Evolutionary conservation across 1,284 basidiomycete species (phyloP).

Genomic region (Moesziomyces sp.): DNA sequence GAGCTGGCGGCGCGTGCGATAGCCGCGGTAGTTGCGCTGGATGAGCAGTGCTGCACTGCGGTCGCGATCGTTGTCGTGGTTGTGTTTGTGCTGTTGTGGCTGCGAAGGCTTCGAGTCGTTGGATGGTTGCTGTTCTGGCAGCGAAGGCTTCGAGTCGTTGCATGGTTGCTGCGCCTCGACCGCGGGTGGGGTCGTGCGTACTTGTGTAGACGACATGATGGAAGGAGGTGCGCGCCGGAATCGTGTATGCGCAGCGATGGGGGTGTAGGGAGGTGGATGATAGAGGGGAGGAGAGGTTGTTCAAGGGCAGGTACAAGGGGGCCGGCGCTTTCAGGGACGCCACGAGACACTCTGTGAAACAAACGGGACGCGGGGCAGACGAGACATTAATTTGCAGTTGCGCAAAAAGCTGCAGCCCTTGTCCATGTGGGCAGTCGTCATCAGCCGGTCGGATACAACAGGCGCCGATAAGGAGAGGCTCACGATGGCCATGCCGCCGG

Average conservation of each 20-base stretch:
- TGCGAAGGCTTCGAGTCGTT: not conserved
- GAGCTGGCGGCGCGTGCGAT: constrained; percentile 47
- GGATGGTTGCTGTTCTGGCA: constrained; percentile 3
- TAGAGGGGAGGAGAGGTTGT: not conserved
- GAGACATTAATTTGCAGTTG: not conserved
- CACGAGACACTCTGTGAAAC: not conserved
- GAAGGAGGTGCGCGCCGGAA: not conserved
- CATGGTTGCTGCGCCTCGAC: constrained; percentile 20
- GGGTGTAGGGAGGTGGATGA: not conserved
- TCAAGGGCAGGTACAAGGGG: no score
- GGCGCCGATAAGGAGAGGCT: constrained; percentile 5
- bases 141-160: not conserved
- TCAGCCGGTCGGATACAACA: not conserved
- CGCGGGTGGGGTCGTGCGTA: constrained; percentile 35
- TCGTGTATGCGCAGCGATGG: not conserved
- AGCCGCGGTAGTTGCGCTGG: constrained; percentile 59
- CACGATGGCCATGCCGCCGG: constrained; percentile 8
- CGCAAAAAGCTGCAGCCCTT: no score
- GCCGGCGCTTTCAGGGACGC: no score
- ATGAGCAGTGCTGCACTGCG: constrained; percentile 48
- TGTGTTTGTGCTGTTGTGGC: constrained; percentile 19
- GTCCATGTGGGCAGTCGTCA: constrained; percentile 18
- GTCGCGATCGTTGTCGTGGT: constrained; percentile 41
- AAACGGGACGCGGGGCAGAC: not conserved
- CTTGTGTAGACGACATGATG: constrained; percentile 26